Evolutionary conservation across 1,139 yeast species (phyloP).

Genomic region (Citeromyces hawaiiensis): DNA sequence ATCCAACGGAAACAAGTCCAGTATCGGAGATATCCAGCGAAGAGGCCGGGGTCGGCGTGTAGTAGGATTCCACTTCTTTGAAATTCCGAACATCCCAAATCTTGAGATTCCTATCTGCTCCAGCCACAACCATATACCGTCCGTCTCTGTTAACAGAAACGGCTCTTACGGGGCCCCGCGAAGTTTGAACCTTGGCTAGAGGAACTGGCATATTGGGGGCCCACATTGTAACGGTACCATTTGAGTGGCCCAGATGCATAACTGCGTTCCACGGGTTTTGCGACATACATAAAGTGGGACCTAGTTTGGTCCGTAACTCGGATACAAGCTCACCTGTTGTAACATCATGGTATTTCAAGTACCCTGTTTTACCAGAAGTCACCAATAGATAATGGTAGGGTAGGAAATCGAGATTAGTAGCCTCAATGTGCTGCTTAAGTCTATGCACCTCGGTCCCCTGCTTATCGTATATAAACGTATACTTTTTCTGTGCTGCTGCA

Average conservation of each 20-base stretch:
- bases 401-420: conserved; percentile 69
- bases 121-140: conserved; percentile 85
- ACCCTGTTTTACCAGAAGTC: conserved; percentile 83
- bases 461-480: conserved; percentile 84
- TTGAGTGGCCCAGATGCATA: conserved; percentile 84
- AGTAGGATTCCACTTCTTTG: conserved; percentile 58
- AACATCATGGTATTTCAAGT: conserved; percentile 85
- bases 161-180: conserved; percentile 81
- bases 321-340: conserved; percentile 82
- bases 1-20: conserved; percentile 76
- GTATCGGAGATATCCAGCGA: conserved; percentile 75
- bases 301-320: conserved; percentile 76
- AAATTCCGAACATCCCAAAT: conserved; percentile 91
- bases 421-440: conserved; percentile 80
- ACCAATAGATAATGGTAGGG: conserved; percentile 87
- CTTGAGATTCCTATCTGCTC: conserved; percentile 74
- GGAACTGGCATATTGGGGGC: conserved; percentile 85
- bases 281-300: conserved; percentile 79
- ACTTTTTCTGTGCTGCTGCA: conserved; percentile 95
- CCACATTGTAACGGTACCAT: conserved; percentile 91
- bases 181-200: conserved; percentile 65
- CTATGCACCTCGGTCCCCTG: conserved; percentile 88
- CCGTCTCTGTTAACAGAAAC: conserved; percentile 89
- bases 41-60: conserved; percentile 78
- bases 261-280: conserved; percentile 96